Evolutionary conservation across 2,329 filamentous ascomycete genomes (phyloP), one percentile per base, ranked within the genome.

Genomic region (Pyrenochaeta sp.): DNA sequence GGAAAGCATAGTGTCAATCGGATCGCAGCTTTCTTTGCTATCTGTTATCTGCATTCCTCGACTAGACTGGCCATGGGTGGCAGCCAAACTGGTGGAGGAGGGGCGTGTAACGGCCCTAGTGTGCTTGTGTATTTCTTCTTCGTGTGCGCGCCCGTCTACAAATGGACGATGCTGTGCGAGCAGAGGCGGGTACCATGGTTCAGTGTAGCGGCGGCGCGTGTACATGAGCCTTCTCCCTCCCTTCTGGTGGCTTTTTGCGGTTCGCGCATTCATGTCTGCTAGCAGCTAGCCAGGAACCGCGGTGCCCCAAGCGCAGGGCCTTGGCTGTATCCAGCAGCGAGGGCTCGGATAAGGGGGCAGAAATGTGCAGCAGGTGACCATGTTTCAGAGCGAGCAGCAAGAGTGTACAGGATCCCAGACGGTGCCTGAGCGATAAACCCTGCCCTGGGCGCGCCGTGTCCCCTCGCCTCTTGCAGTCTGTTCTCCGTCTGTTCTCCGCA

Each of bases 271-370:
- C 39, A 42, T 27, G 27, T 7, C 23, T 43, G 6, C 14, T 15
- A 32, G 21, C 40, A 14, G 6, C 53, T 56, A 56, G 53, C 40
- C 49, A 44, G 54, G 47, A 57, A 45, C 47, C 23, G 11, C 23
- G 32, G 32, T 35, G 32, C 32, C 12, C 23, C 23, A 27, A 5
- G 23, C 23, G 43, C 14, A 4, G 30, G 14, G 18, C 43, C 29
- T 37, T 21, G 12, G 4, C 43, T 45, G 43, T 6, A 27, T 37
- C 20, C 18, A 31, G 43, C 14, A 5, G 31, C 7, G 43, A 23
- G 12, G 15, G 43, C 12, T 36, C 31, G 43, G 31, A 29, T 36
- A 45, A 36, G 35, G 35, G 35, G 43, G 43, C 5, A 20, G 31
- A n/a, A 18, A 37, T 27, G 43, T 45, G 43, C 43, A 45, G 32